These are phyloP conservation scores for Murraya koenigii DNA, from an alignment of 345 rosid species.

Conservation along the genomic window DNA sequence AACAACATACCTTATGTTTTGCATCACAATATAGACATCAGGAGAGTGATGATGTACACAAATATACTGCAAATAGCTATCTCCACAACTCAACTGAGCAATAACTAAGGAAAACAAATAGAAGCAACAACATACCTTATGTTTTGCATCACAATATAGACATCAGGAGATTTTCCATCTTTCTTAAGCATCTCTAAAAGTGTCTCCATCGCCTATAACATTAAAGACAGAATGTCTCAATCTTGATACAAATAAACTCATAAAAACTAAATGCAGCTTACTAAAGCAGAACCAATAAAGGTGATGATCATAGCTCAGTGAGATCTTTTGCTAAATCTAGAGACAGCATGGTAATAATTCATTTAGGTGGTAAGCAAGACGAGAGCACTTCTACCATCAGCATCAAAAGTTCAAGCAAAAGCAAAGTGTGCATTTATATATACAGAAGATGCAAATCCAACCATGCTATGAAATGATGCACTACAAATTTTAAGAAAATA, in stretches of 20 bases:
- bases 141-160: conserved; percentile 52
- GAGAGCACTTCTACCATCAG: background rate
- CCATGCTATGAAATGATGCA: background rate
- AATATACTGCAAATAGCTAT: background rate
- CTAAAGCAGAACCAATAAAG: background rate
- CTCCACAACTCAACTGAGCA: background rate
- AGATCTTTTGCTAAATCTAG: background rate
- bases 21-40: conserved; percentile 54
- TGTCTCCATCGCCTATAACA: conserved; percentile 62
- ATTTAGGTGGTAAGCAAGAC: background rate
- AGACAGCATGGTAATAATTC: background rate
- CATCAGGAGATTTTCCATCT: conserved; percentile 64
- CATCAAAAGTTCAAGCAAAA: background rate
- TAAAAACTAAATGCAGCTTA: background rate
- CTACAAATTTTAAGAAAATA: too few relatives aligned
- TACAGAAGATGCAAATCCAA: background rate
- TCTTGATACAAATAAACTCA: background rate
- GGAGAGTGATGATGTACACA: background rate
- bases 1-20: conserved; percentile 61
- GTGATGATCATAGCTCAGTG: background rate
- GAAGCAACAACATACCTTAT: conserved; percentile 53
- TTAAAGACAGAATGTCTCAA: background rate
- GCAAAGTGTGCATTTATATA: background rate
- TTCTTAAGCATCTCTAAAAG: conserved; percentile 77
- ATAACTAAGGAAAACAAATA: background rate